These are phyloP conservation scores for Pichia sp. DNA, from an alignment of 1,139 yeast species.

Conservation along the genomic window DNA sequence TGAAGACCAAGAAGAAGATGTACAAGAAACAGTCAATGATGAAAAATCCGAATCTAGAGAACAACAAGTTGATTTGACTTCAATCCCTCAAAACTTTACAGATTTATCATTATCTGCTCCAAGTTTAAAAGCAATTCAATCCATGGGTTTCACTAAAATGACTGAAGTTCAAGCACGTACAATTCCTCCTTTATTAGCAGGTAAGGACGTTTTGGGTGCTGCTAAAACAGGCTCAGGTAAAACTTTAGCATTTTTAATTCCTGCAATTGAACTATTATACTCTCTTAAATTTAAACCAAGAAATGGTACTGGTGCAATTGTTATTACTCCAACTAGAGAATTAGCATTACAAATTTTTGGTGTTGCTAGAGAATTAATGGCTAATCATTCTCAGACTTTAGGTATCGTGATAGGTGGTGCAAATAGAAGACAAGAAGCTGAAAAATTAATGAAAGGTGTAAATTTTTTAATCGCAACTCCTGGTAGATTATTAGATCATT, in stretches of 20 bases:
- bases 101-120: constrained; percentile 73
- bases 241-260: constrained; percentile 88
- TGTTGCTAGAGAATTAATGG: constrained; percentile 91
- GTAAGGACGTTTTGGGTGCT: constrained; percentile 93
- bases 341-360: constrained; percentile 95
- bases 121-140: constrained; percentile 69
- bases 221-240: constrained; percentile 98
- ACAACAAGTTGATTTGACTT: constrained; percentile 7
- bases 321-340: constrained; percentile 86
- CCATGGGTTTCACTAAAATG: constrained; percentile 87
- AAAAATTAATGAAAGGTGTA: constrained; percentile 87
- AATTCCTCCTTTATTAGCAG: constrained; percentile 91
- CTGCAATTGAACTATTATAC: constrained; percentile 88
- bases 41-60: constrained; percentile 18
- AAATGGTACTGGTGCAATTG: constrained; percentile 85
- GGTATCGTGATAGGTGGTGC: constrained; percentile 99
- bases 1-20: constrained; percentile 28
- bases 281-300: constrained; percentile 87
- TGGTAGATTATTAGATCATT: constrained; percentile 91
- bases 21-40: constrained; percentile 29
- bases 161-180: constrained; percentile 92
- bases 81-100: constrained; percentile 21
- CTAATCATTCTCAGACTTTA: constrained; percentile 84
- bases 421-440: constrained; percentile 95
- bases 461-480: constrained; percentile 94